Evolutionary conservation across 768 basidiomycete genomes (phyloP).

Genomic region (Infundibulicybe gibba): DNA sequence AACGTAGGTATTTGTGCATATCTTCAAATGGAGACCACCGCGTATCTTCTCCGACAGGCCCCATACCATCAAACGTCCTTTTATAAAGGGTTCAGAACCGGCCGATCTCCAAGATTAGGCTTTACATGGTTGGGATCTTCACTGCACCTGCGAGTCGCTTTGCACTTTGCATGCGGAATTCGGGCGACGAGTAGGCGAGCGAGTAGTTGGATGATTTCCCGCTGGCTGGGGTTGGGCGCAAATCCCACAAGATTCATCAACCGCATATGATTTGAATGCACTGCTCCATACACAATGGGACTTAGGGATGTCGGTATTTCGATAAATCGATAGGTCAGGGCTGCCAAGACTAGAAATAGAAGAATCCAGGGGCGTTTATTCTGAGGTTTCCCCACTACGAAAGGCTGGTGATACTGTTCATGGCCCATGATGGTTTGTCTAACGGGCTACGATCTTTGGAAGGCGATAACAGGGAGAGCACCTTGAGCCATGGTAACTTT

Average conservation of each 20-base stretch:
- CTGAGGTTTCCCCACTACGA: no score
- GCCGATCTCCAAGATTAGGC: neutral
- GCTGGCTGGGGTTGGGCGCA: constrained; percentile 19
- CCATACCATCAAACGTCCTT: constrained; percentile 28
- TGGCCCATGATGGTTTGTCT: no score
- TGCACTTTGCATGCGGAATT: constrained; percentile 16
- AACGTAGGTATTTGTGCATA: constrained; percentile 20
- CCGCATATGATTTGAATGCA: neutral
- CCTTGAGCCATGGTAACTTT: no score
- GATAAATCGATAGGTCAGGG: neutral
- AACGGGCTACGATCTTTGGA: no score
- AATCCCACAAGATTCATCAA: neutral
- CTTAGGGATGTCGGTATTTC: neutral
- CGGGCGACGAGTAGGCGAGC: constrained; percentile 12
- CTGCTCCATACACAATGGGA: neutral
- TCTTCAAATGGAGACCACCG: constrained; percentile 21
- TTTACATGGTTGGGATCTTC: constrained; percentile 23
- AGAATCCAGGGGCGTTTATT: no score
- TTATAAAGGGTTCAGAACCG: neutral
- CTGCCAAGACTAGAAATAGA: neutral
- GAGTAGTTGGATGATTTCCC: constrained; percentile 16
- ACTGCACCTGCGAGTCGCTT: constrained; percentile 21
- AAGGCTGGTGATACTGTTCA: no score
- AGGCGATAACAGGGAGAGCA: no score
- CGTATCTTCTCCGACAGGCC: constrained; percentile 18